phyloP scores from a whole-genome alignment of 2,329 filamentous ascomycete species.

The Pseudogymnoascus sp. region DNA sequence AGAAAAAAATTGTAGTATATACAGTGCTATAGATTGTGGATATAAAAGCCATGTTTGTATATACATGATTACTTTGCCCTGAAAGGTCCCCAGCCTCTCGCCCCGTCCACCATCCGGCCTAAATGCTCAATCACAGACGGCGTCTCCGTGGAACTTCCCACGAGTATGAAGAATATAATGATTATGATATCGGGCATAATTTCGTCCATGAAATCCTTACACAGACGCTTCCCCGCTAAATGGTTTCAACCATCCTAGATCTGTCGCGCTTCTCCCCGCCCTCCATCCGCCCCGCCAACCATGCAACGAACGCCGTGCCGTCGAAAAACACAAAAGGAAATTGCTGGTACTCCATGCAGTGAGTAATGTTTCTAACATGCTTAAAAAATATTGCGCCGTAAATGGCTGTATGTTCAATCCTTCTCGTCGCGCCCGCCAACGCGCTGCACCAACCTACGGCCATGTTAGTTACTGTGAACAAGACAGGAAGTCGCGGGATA shows the following conservation, averaged over 20 bases:
- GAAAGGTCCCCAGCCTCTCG: neutral
- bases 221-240: neutral
- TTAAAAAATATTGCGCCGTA: neutral
- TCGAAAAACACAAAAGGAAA: conserved; percentile 1
- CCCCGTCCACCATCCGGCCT: neutral
- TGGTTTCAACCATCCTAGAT: neutral
- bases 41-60: conserved; percentile 3
- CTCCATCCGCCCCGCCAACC: neutral
- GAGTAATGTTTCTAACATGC: neutral
- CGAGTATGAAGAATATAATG: conserved; percentile 1
- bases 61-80: neutral
- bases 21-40: neutral
- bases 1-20: neutral
- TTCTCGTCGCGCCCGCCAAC: conserved; percentile 49
- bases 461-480: conserved; percentile 23
- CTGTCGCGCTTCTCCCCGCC: neutral
- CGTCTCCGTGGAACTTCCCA: neutral
- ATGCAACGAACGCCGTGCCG: conserved; percentile 1
- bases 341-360: conserved; percentile 3
- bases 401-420: conserved; percentile 11
- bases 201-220: neutral
- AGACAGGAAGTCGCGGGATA: neutral
- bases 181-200: conserved; percentile 8
- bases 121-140: neutral
- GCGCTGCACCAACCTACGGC: conserved; percentile 46